Evolutionary conservation across 2,329 filamentous ascomycete genomes (phyloP).

Genomic region (Shiraia sp.): DNA sequence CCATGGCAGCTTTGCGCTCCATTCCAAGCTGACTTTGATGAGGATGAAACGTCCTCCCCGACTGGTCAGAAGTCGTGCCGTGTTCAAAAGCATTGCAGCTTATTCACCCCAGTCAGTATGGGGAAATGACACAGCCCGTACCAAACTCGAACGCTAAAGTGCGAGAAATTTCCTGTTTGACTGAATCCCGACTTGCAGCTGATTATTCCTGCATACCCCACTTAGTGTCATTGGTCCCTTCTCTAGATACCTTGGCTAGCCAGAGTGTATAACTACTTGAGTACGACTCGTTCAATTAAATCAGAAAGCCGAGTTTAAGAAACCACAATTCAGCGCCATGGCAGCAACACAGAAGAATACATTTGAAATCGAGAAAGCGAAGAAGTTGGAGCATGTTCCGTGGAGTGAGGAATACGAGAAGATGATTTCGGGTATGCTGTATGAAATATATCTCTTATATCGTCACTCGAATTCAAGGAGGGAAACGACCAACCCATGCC

Average conservation of each 20-base stretch:
- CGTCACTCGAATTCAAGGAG: background rate
- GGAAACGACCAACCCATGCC: too few species aligned
- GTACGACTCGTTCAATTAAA: too few species aligned
- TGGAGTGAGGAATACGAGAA: constrained; percentile 66
- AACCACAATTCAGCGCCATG: constrained; percentile 25
- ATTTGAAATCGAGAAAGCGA: constrained; percentile 52
- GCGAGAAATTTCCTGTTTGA: constrained; percentile 25
- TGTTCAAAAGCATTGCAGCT: background rate
- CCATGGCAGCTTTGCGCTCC: too few species aligned
- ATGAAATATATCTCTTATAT: constrained; percentile 18
- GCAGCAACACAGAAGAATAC: constrained; percentile 49
- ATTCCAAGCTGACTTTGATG: too few species aligned
- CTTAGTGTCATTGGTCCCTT: constrained; percentile 9
- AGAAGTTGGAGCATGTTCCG: constrained; percentile 55
- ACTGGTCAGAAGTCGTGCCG: constrained; percentile 15
- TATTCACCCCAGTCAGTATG: background rate
- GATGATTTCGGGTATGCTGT: constrained; percentile 68
- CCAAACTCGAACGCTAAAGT: constrained; percentile 17
- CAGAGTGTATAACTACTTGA: too few species aligned
- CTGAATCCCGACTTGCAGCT: background rate
- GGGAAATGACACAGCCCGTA: background rate
- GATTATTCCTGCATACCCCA: constrained; percentile 12
- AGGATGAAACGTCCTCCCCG: background rate
- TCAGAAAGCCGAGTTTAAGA: too few species aligned
- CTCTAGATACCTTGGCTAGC: too few species aligned